Evolutionary conservation across 805 yeast species (phyloP).

Genomic region (Starmera caribaea): DNA sequence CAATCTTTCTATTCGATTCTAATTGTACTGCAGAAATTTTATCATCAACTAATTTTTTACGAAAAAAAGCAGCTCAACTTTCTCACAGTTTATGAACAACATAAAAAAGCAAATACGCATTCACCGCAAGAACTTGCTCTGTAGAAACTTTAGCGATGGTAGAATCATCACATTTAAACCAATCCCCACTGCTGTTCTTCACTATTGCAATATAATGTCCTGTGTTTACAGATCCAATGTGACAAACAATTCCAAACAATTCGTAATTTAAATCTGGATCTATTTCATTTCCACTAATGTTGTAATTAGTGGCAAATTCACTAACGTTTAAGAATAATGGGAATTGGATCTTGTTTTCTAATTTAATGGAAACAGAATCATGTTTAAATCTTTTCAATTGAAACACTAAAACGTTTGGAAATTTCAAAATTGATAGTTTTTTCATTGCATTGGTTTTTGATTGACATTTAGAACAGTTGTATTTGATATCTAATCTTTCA

Average conservation of each 20-base stretch:
- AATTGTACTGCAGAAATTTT: no score
- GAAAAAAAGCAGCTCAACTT: no score
- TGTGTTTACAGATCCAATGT: slow-evolving; percentile 87
- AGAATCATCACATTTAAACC: slow-evolving; percentile 92
- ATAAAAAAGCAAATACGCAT: slow-evolving; percentile 76
- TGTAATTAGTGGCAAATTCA: slow-evolving; percentile 38
- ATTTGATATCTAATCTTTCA: slow-evolving; percentile 68
- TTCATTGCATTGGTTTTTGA: slow-evolving; percentile 59
- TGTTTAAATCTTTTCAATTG: slow-evolving; percentile 68
- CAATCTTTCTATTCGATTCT: no score
- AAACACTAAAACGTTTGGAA: slow-evolving; percentile 73
- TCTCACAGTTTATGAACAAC: slow-evolving; percentile 24
- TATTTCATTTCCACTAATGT: slow-evolving; percentile 6
- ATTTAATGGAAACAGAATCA: slow-evolving; percentile 36
- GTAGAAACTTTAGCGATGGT: slow-evolving; percentile 57
- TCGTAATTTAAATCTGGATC: slow-evolving; percentile 52
- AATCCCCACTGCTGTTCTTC: slow-evolving; percentile 61
- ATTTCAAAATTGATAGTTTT: slow-evolving; percentile 52
- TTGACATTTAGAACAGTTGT: slow-evolving; percentile 61
- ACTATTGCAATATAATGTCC: slow-evolving; percentile 87
- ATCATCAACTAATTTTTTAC: no score
- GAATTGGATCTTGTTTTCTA: slow-evolving; percentile 64
- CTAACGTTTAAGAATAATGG: slow-evolving; percentile 69
- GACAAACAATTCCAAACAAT: slow-evolving; percentile 79
- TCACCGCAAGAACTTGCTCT: slow-evolving; percentile 56